These are phyloP conservation scores for Alternaria brassicae DNA, from an alignment of 2,329 filamentous ascomycete genomes.

Conservation along the genomic window DNA sequence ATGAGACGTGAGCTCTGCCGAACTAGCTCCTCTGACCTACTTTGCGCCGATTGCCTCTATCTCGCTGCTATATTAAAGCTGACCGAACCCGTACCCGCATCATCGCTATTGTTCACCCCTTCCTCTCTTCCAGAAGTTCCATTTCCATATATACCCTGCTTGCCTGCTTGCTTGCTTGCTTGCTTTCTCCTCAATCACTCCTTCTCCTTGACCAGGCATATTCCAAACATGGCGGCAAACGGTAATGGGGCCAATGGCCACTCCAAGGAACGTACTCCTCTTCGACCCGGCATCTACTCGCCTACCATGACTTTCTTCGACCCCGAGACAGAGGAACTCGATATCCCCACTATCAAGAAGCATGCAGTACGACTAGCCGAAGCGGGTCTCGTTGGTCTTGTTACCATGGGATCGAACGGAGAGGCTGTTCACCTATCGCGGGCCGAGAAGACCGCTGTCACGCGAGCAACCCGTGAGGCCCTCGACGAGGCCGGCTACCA, in stretches of 20 bases:
- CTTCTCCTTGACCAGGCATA: conserved; percentile 1
- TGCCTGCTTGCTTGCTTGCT: not conserved
- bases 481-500: conserved; percentile 80
- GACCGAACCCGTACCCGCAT: conserved; percentile 35
- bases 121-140: conserved; percentile 23
- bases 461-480: conserved; percentile 78
- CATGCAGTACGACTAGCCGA: conserved; percentile 80
- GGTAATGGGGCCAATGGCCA: conserved; percentile 48
- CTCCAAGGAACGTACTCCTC: conserved; percentile 58
- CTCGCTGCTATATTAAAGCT: conserved; percentile 50
- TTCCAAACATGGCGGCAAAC: conserved; percentile 38
- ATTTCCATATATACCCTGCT: conserved; percentile 5
- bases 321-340: conserved; percentile 81
- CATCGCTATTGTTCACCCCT: conserved; percentile 21
- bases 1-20: conserved; percentile 40
- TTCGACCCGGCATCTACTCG: conserved; percentile 84
- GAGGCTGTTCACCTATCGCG: conserved; percentile 85
- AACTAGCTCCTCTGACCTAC: conserved; percentile 39
- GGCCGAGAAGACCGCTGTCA: conserved; percentile 78
- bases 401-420: conserved; percentile 89
- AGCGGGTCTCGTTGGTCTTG: conserved; percentile 80
- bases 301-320: conserved; percentile 93
- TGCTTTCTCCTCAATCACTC: not conserved
- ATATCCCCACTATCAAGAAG: conserved; percentile 78
- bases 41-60: conserved; percentile 45